These are phyloP conservation scores for Blumeriella jaapii DNA, from an alignment of 2,329 filamentous ascomycete genomes.

Conservation along the genomic window DNA sequence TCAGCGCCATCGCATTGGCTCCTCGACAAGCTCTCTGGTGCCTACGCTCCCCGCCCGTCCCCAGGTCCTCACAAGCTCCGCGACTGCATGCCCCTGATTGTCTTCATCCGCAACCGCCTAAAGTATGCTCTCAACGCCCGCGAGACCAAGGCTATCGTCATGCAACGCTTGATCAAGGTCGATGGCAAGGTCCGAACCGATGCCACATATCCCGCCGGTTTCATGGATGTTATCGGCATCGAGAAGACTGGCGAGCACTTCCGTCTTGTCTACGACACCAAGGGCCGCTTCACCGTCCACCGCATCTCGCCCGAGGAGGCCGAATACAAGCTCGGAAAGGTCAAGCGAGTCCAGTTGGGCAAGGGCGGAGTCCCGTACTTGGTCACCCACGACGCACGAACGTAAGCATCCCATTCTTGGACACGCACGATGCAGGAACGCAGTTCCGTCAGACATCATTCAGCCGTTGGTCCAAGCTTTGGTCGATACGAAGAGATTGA, in stretches of 20 bases:
- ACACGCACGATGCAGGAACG: constrained; percentile 99
- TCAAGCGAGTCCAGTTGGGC: constrained; percentile 98
- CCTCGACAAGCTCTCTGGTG: constrained; percentile 97
- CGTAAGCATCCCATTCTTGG: constrained; percentile 99
- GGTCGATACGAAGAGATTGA: constrained; percentile 41
- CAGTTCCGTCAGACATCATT: constrained; percentile 97
- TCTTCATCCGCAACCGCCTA: constrained; percentile 93
- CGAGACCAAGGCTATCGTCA: constrained; percentile 94
- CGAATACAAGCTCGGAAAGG: constrained; percentile 99
- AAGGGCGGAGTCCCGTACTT: constrained; percentile 99
- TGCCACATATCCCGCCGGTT: constrained; percentile 90
- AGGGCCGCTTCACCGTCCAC: constrained; percentile 99
- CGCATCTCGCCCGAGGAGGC: constrained; percentile 98
- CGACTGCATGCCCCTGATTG: constrained; percentile 96
- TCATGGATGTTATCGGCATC: constrained; percentile 99
- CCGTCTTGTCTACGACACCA: constrained; percentile 99
- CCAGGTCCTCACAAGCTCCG: constrained; percentile 97
- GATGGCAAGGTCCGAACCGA: constrained; percentile 99
- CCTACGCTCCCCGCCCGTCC: constrained; percentile 61
- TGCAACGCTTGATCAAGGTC: constrained; percentile 99
- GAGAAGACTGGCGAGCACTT: constrained; percentile 99
- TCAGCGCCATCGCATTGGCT: constrained; percentile 99
- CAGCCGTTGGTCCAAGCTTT: constrained; percentile 99
- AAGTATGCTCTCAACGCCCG: constrained; percentile 99
- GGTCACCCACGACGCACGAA: constrained; percentile 99